Conservation (phyloP, 108 stramenopile genomes). For the Fistulifera solaris region DNA sequence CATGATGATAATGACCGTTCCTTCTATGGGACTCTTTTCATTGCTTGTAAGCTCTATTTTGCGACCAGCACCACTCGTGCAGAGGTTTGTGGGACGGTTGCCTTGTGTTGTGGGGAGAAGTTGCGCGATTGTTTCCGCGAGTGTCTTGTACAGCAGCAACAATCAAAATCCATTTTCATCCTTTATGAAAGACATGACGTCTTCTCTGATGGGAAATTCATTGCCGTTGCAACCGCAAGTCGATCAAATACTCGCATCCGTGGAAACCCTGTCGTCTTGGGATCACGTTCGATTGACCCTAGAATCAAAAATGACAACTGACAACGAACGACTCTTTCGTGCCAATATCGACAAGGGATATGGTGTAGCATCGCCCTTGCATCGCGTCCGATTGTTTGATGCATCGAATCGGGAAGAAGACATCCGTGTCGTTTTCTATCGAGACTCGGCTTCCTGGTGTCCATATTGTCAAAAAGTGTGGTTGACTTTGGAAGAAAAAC, state of each 20-base stretch:
- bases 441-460: constrained; percentile 29
- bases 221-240: background rate
- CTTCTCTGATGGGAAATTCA: background rate
- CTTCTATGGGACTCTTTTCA: no score
- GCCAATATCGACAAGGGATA: constrained; percentile 43
- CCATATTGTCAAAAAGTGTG: constrained; percentile 91
- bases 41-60: no score
- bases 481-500: constrained; percentile 72
- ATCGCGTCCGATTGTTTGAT: constrained; percentile 72
- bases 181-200: background rate
- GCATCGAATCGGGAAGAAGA: constrained; percentile 62
- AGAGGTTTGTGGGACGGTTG: no score
- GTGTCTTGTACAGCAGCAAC: no score
- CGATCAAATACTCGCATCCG: background rate
- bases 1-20: no score
- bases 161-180: no score
- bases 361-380: constrained; percentile 60
- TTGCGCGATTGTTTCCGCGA: no score
- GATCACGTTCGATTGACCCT: constrained; percentile 34
- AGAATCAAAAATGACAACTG: constrained; percentile 34
- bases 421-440: constrained; percentile 73
- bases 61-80: no score
- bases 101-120: no score
- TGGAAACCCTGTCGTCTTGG: constrained; percentile 14
- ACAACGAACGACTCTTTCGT: constrained; percentile 58